These are phyloP conservation scores for Fusarium dlaminii DNA, from an alignment of 2,329 filamentous ascomycete genomes.

Conservation along the genomic window DNA sequence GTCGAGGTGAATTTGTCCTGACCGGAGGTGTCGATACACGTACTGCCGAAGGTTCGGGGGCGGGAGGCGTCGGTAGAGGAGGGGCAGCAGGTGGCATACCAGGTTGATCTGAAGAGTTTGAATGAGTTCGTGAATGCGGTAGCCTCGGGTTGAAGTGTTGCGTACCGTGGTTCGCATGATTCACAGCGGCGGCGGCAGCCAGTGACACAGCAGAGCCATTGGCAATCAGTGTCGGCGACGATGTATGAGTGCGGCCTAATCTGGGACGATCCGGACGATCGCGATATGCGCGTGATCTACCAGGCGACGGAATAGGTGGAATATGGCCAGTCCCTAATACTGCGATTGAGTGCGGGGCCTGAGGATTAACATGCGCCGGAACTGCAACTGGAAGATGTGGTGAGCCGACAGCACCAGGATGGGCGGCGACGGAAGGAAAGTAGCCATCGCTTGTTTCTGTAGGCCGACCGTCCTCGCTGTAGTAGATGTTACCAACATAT, in stretches of 20 bases:
- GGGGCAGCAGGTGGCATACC: conserved; percentile 59
- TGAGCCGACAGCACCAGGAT: conserved; percentile 51
- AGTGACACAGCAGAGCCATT: conserved; percentile 53
- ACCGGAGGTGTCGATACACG: conserved; percentile 65
- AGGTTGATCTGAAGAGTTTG: conserved; percentile 64
- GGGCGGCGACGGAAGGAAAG: conserved; percentile 74
- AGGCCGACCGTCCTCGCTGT: conserved; percentile 71
- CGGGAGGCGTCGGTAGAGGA: conserved; percentile 61
- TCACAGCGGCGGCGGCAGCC: conserved; percentile 44
- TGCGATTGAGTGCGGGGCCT: conserved; percentile 72
- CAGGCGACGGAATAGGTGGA: conserved; percentile 83
- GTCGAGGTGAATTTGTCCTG: conserved; percentile 59
- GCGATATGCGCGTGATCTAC: conserved; percentile 65
- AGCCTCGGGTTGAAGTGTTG: conserved; percentile 51
- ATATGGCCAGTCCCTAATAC: conserved; percentile 83
- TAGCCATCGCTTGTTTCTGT: conserved; percentile 80
- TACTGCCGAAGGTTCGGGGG: conserved; percentile 53
- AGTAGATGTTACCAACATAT: conserved; percentile 57
- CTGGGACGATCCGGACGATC: conserved; percentile 69
- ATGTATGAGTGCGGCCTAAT: conserved; percentile 76
- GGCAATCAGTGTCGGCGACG: conserved; percentile 77
- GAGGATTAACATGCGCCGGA: conserved; percentile 48
- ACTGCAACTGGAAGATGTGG: conserved; percentile 54
- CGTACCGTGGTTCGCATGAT: conserved; percentile 49
- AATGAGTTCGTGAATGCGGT: conserved; percentile 66